Conservation (phyloP, 768 basidiomycete genomes). For the Podaxis sp. region DNA sequence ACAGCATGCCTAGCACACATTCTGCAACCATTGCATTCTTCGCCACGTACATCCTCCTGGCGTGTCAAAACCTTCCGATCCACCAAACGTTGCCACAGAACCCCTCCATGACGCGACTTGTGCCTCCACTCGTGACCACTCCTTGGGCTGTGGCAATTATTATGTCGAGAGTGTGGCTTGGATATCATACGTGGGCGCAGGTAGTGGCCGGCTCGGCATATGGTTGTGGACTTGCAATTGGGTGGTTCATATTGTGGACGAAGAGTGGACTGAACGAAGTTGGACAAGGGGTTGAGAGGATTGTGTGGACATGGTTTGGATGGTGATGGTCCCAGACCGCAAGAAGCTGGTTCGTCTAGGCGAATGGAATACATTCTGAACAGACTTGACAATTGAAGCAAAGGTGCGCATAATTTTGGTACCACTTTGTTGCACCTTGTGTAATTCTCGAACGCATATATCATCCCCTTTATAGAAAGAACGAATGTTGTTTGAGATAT, state of each 20-base stretch:
- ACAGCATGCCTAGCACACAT: constrained; percentile 85
- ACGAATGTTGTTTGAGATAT: no score
- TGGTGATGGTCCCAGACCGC: background rate
- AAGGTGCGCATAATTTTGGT: no score
- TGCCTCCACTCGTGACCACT: constrained; percentile 46
- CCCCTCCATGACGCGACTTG: constrained; percentile 33
- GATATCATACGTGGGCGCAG: constrained; percentile 74
- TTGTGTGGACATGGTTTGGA: constrained; percentile 11
- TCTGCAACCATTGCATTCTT: constrained; percentile 68
- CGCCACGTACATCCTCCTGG: constrained; percentile 58
- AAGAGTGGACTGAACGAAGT: constrained; percentile 24
- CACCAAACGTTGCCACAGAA: constrained; percentile 52
- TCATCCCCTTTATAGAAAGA: no score
- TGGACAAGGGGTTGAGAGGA: constrained; percentile 24
- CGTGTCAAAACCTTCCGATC: constrained; percentile 56
- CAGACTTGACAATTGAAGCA: background rate
- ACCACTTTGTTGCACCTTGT: no score
- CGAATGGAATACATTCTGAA: background rate
- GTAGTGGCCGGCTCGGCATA: constrained; percentile 58
- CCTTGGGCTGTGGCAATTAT: constrained; percentile 58
- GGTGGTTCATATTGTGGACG: constrained; percentile 65
- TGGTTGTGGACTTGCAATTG: constrained; percentile 50
- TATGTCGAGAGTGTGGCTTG: constrained; percentile 70
- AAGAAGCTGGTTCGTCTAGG: background rate
- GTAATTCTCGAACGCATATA: no score